These are phyloP conservation scores for Carex kokanica DNA, from an alignment of 176 grass and related monocot genomes.

Conservation along the genomic window DNA sequence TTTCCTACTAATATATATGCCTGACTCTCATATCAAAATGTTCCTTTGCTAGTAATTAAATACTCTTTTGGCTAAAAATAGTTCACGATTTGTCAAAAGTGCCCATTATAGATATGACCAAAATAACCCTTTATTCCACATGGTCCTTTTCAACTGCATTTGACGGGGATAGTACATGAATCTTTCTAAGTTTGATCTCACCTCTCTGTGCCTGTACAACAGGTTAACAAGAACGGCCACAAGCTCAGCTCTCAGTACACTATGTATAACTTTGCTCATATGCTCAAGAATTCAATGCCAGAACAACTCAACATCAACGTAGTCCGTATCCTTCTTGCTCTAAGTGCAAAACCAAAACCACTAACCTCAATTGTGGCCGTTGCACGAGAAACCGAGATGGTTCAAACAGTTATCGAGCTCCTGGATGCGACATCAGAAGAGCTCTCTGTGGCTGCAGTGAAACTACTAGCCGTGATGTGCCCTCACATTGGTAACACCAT, in stretches of 20 bases:
- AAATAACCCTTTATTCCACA: not conserved
- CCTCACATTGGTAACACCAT: constrained; percentile 67
- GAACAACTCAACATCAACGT: constrained; percentile 64
- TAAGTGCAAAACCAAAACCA: constrained; percentile 37
- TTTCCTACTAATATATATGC: not conserved
- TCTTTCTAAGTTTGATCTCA: not conserved
- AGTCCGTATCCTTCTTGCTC: constrained; percentile 55
- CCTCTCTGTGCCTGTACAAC: not conserved
- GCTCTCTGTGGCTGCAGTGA: constrained; percentile 40
- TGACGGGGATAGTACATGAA: not conserved
- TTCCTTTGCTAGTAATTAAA: not conserved
- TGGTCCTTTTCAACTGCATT: not conserved
- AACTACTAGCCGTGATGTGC: constrained; percentile 52
- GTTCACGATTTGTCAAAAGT: not conserved
- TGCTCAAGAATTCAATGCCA: constrained; percentile 64
- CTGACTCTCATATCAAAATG: not conserved
- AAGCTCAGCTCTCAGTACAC: constrained; percentile 82
- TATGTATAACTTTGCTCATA: constrained; percentile 78
- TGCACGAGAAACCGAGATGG: constrained; percentile 58
- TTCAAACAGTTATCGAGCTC: constrained; percentile 52
- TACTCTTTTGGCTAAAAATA: not conserved
- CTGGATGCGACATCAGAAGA: constrained; percentile 44
- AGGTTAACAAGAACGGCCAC: constrained; percentile 85
- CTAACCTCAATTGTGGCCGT: constrained; percentile 60
- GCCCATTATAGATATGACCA: not conserved